phyloP scores from a whole-genome alignment of 129 eudicot species.

The Pulicaria dysenterica region DNA sequence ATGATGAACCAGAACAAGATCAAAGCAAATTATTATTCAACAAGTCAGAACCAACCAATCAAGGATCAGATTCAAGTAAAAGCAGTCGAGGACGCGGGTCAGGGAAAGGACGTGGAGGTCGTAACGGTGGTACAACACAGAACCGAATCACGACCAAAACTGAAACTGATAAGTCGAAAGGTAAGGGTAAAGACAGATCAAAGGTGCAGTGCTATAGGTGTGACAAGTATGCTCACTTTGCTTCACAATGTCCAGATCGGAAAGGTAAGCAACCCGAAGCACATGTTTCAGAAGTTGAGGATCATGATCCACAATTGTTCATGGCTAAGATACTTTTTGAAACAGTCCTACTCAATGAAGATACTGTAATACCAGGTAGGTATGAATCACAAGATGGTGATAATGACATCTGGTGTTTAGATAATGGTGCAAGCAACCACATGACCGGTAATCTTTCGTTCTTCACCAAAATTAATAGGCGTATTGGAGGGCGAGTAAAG shows the following conservation, averaged over 20 bases:
- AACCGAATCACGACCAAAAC: too few species aligned
- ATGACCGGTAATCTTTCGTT: neutral
- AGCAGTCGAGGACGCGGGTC: too few species aligned
- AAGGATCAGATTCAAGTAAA: too few species aligned
- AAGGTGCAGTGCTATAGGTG: neutral
- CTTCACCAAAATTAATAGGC: neutral
- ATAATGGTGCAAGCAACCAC: slow-evolving; percentile 14
- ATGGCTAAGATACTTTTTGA: neutral
- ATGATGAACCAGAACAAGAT: too few species aligned
- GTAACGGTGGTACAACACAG: too few species aligned
- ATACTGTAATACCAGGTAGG: neutral
- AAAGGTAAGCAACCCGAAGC: neutral
- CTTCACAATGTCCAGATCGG: neutral
- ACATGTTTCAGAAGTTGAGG: neutral
- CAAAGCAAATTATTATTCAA: neutral
- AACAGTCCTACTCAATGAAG: neutral
- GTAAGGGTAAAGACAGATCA: neutral
- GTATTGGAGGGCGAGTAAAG: neutral
- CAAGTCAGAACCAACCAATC: too few species aligned
- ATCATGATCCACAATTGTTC: neutral
- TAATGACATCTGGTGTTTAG: neutral
- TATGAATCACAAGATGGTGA: neutral
- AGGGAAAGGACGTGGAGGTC: too few species aligned
- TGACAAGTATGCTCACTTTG: neutral
- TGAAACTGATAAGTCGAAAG: too few species aligned